Percentiles rank a stretch among this genome's conserved stretches.
Conservation (phyloP, 768 basidiomycete species). For the Mrakia frigida region DNA sequence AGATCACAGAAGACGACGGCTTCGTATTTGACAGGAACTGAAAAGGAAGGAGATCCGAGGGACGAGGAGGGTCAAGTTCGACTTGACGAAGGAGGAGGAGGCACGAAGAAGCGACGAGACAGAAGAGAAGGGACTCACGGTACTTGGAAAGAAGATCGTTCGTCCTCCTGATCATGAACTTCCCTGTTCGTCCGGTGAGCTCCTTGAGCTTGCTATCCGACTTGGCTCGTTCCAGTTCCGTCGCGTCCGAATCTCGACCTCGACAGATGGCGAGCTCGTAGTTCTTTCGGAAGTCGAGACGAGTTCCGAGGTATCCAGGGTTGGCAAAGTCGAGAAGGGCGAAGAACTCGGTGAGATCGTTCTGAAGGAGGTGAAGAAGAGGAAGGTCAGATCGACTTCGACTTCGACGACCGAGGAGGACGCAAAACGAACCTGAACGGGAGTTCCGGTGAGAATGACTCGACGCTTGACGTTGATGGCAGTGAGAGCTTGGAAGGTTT, state of each 20-base stretch:
- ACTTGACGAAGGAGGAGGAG: constrained; percentile 14
- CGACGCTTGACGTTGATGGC: constrained; percentile 78
- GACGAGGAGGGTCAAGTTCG: background rate
- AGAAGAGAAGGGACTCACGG: constrained; percentile 52
- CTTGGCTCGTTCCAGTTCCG: constrained; percentile 66
- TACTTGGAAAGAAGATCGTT: constrained; percentile 95
- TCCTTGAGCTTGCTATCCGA: constrained; percentile 89
- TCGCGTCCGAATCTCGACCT: constrained; percentile 82
- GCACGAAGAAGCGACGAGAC: background rate
- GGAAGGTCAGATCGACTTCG: background rate
- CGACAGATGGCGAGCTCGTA: constrained; percentile 87
- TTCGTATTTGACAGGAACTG: constrained; percentile 98
- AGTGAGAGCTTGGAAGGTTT: constrained; percentile 79
- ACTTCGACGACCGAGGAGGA: background rate
- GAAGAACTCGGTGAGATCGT: constrained; percentile 66
- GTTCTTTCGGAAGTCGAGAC: constrained; percentile 89
- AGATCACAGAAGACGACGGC: constrained; percentile 90
- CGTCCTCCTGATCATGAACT: constrained; percentile 90
- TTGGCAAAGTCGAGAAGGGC: constrained; percentile 89
- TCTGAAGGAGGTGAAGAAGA: constrained; percentile 47
- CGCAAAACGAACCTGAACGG: constrained; percentile 45
- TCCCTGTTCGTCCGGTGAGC: constrained; percentile 75
- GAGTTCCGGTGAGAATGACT: constrained; percentile 89
- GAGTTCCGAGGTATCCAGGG: constrained; percentile 79
- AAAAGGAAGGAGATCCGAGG: background rate